Base-by-base conservation (phyloP, 768 basidiomycete species). In the Tylopilus subfusipes region DNA sequence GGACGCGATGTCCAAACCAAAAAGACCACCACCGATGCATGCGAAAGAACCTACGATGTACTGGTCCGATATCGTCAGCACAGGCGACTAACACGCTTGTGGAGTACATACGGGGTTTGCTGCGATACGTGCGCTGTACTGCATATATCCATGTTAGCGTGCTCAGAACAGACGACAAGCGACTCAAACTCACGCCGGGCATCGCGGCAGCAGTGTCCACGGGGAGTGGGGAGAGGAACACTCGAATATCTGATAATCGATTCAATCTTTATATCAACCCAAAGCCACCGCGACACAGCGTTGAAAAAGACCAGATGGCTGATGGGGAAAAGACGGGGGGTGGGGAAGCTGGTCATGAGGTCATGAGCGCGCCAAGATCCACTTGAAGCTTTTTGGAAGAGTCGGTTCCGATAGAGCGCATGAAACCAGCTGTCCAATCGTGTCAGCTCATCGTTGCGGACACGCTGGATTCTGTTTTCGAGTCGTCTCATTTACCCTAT, bases 1-100 rank as follows among this genome's bases (percentile, higher is more conserved):
- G 65, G 86, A 89, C 63, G 86, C 86, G 64, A 90, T 88, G 76
- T 90, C 88, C 74, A 90, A 67, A 68, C 88, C 88, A 65, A 89
- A 90, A 34, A 90, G 79, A 46, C 85, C 85, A 60, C 87, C 86
- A 34, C 88, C 87, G 57, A 90, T 88, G 67, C 88, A 90, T 69
- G 88, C 87, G 70, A 90, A 90, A 18, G 85, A 82, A 29, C 88
- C 88, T 52, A 89, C 88, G 53, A 88, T 69, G 68, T 88, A 88
- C 86, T 88, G 57, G n/a, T 27, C 21, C n/a, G 42, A 39, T 8
- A n/a, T 22, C 16, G 40, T 68, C 33, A 63, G 50, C n/a, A 52
- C 25, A 25, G 11, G 30, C 13, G n/a, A 44, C 25, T 0, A 21
- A 14, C 14, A 18, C 21, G 19, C 18, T 42, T 19, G 31, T 22